Percentiles rank a stretch among this genome's conserved stretches.
phyloP scores from a whole-genome alignment of 1,139 yeast species.

The Barnettozyma hawaiiensis region DNA sequence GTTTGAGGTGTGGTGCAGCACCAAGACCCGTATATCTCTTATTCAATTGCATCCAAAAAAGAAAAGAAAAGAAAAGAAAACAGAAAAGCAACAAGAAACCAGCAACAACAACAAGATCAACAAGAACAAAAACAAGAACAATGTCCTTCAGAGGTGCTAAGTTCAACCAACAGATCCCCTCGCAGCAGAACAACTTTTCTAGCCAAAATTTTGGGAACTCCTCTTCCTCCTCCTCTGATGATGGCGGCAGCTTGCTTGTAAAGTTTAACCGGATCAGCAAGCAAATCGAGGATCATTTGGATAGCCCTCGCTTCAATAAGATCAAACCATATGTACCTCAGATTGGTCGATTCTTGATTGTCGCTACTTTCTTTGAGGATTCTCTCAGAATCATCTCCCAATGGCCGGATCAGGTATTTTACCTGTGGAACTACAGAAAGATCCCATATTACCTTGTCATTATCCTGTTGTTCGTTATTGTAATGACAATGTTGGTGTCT shows the following conservation, averaged over 20 bases:
- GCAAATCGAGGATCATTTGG: constrained; percentile 35
- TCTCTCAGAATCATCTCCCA: constrained; percentile 78
- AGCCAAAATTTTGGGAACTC: not conserved
- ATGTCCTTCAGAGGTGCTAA: constrained; percentile 5
- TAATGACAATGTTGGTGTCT: constrained; percentile 66
- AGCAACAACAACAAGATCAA: too few species aligned
- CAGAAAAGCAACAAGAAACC: too few species aligned
- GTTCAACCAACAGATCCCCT: constrained; percentile 1
- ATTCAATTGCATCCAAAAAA: too few species aligned
- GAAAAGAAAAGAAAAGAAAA: too few species aligned
- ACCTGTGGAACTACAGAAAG: constrained; percentile 74
- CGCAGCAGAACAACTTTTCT: not conserved
- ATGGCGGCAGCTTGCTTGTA: not conserved
- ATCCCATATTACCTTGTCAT: constrained; percentile 77
- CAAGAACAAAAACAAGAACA: too few species aligned
- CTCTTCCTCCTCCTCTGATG: too few species aligned
- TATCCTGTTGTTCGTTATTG: constrained; percentile 57
- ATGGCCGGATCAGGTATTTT: constrained; percentile 89
- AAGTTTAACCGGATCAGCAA: constrained; percentile 12
- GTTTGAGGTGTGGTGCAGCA: not conserved
- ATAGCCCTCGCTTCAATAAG: constrained; percentile 28
- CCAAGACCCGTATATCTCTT: not conserved
- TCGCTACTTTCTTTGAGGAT: constrained; percentile 92
- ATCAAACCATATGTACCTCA: constrained; percentile 75
- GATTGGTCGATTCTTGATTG: constrained; percentile 84